Base-by-base conservation (phyloP, 495 filamentous ascomycete species). In the Lichina pygmaea region DNA sequence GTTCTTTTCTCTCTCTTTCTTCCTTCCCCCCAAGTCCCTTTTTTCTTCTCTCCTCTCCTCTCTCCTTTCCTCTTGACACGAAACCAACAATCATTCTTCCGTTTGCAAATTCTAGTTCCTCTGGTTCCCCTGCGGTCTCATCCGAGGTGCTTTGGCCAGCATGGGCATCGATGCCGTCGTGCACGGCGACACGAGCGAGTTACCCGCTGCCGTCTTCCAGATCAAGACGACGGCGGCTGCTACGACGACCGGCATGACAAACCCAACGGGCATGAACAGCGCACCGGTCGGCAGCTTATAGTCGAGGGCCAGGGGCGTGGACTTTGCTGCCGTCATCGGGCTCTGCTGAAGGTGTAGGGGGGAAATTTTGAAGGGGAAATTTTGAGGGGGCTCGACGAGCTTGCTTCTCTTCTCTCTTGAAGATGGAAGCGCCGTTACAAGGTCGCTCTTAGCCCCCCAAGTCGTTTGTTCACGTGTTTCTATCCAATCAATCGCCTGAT, bases 161-260 rank as follows among this genome's bases (percentile, higher is more conserved):
- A 67, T 97, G 68, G 86, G 89, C 12, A 85, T 97, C 48, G 71
- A 78, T 51, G 86, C 86, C 6, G 86, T 74, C 0, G 89, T 94
- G 12, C 80, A 92, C 53, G 86, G 80, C 10, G 86, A 93, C 62
- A 77, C 74, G 13, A 75, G 64, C 16, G 86, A 86, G 59, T 63
- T 95, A 34, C 91, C 89, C 7, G 70, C 69, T 6, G 89, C 86
- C 42, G 84, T 81, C 1, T 97, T 97, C 61, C 91, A 97, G 62
- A 93, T 97, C 61, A 92, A 93, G 66, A 91, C 80, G 8, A 60
- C 76, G 42, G 58, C 66, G 43, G 36, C 36, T 39, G 36, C 36
- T 24, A 24, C 24, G 24, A 79, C 75, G 55, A 54, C 71, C 45
- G 13, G 43, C 30, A 30, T 46, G 32, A 17, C 44, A 37, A 30